phyloP scores from a whole-genome alignment of 139 green algal genomes.

The Chlamydomonas sp. region DNA sequence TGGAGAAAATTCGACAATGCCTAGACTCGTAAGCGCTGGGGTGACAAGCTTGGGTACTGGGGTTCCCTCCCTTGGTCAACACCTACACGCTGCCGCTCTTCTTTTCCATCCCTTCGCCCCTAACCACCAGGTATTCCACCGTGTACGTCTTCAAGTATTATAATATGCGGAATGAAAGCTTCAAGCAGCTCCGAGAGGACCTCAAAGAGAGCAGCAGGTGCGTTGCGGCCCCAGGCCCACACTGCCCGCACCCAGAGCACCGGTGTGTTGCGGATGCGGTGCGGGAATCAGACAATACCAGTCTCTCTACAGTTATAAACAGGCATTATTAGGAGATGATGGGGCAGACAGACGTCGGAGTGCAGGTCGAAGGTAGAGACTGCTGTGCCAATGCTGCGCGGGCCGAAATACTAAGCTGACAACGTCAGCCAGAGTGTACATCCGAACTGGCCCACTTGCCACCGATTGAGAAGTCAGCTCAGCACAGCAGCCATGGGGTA shows the following conservation, averaged over 20 bases:
- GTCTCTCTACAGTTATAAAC: too few species aligned
- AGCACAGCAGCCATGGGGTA: too few species aligned
- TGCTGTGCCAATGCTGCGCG: too few species aligned
- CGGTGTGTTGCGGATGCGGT: neutral
- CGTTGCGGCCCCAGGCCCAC: neutral
- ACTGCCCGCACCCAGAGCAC: neutral
- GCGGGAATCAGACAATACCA: neutral
- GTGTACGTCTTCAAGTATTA: slow-evolving; percentile 90
- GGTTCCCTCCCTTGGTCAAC: too few species aligned
- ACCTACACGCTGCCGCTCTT: too few species aligned
- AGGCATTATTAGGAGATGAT: too few species aligned
- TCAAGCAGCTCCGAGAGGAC: slow-evolving; percentile 93
- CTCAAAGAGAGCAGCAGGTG: slow-evolving; percentile 78
- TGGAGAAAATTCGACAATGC: slow-evolving; percentile 74
- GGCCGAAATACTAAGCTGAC: too few species aligned
- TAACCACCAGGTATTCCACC: slow-evolving; percentile 68
- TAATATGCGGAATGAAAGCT: slow-evolving; percentile 95
- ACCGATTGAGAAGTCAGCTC: too few species aligned
- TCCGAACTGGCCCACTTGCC: too few species aligned
- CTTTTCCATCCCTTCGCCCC: neutral
- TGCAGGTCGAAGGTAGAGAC: too few species aligned
- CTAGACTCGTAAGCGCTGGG: slow-evolving; percentile 75
- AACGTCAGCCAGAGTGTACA: too few species aligned
- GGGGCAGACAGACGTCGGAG: too few species aligned
- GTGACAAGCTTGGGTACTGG: neutral